Evolutionary conservation across 371 early-diverging fungal species (phyloP).

Genomic region (Syncephalis fuscata): DNA sequence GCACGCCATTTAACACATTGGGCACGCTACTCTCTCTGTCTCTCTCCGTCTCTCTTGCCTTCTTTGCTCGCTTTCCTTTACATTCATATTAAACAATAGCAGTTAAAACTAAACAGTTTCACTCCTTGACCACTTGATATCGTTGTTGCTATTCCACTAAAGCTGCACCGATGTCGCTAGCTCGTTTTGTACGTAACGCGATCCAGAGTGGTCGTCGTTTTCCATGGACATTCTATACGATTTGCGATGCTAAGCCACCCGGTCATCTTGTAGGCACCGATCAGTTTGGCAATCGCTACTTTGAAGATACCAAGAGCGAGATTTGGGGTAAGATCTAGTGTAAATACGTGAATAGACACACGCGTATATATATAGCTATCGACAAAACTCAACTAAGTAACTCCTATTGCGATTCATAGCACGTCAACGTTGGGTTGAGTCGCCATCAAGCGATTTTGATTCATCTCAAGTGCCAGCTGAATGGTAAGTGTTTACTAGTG

Average conservation of each 20-base stretch:
- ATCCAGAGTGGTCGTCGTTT: conserved; percentile 18
- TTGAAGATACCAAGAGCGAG: conserved; percentile 61
- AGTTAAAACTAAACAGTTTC: no score
- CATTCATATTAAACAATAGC: no score
- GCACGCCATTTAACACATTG: no score
- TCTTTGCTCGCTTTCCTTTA: no score
- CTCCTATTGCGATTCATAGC: conserved; percentile 16
- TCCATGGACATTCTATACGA: no score
- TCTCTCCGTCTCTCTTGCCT: no score
- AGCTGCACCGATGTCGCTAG: conserved; percentile 35
- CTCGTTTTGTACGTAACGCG: conserved; percentile 38
- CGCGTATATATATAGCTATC: no score
- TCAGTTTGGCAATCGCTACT: conserved; percentile 81
- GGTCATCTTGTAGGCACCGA: conserved; percentile 78
- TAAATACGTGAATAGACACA: background rate
- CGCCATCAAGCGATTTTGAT: conserved; percentile 52
- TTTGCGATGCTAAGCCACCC: conserved; percentile 16
- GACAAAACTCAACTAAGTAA: no score
- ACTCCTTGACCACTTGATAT: background rate
- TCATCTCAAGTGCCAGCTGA: conserved; percentile 74
- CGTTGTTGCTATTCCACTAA: background rate
- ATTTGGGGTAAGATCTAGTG: conserved; percentile 31
- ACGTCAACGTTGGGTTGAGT: conserved; percentile 89
- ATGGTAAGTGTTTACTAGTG: conserved; percentile 46
- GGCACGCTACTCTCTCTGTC: background rate